These are phyloP conservation scores for Aspergillus sp. DNA, from an alignment of 2,329 filamentous ascomycete genomes.

Conservation along the genomic window DNA sequence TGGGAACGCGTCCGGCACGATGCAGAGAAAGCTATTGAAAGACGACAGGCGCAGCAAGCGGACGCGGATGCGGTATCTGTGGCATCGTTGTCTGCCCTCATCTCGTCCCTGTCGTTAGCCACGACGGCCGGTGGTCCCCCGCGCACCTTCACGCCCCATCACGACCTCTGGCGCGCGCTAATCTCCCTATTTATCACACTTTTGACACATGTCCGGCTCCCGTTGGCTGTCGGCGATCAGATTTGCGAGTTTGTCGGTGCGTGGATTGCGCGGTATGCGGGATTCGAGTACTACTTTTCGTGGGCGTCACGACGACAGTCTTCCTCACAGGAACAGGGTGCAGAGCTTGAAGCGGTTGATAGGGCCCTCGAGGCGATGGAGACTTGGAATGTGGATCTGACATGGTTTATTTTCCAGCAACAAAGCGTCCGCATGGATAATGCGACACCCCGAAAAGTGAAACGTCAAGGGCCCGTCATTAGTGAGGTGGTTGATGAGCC, in stretches of 20 bases:
- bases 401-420: conserved; percentile 40
- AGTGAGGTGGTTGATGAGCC: conserved; percentile 9
- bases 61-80: background rate
- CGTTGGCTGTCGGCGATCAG: conserved; percentile 38
- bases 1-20: conserved; percentile 38
- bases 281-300: conserved; percentile 31
- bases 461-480: background rate
- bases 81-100: conserved; percentile 14
- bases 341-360: conserved; percentile 23
- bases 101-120: conserved; percentile 14
- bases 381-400: conserved; percentile 40
- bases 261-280: conserved; percentile 36
- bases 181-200: conserved; percentile 38
- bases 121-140: conserved; percentile 16
- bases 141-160: conserved; percentile 37
- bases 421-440: conserved; percentile 10
- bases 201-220: conserved; percentile 37
- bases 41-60: conserved; percentile 26
- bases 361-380: conserved; percentile 38
- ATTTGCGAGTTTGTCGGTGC: conserved; percentile 38
- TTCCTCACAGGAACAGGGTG: background rate
- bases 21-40: conserved; percentile 33
- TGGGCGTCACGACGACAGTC: background rate
- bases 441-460: conserved; percentile 31
- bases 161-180: conserved; percentile 38